Evolutionary conservation across 331 rosid genomes (phyloP), one percentile per base, ranked within the genome.

Genomic region (Quercus lobata): DNA sequence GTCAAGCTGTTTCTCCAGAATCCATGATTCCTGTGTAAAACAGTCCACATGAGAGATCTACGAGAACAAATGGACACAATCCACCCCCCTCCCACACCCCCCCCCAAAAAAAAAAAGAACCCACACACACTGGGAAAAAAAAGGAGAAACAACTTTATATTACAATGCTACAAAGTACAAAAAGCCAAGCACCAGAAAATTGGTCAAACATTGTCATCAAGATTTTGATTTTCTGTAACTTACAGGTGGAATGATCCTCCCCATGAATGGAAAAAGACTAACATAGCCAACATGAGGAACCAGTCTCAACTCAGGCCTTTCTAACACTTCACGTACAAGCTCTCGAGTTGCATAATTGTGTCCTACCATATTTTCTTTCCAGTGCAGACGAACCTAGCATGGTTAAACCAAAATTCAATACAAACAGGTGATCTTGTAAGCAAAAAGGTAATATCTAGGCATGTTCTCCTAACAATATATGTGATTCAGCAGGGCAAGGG

Each of bases 231-330:
- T 30, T 16, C 18, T 14, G 69, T n/a, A 61, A 83, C 99, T 89
- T 86, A 93, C 98, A n/a, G 96, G 83, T 80, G 97, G 98, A 85
- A 95, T 93, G 83, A 91, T 86, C 87, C 83, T 89, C 75, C 80
- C 87, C 90, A 93, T 93, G 89, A 95, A 86, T 7, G 99, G 98
- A 87, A 95, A 95, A 79, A 95, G 91, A 86, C 90, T 89, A 77
- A 90, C 97, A 73, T 92, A 90, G 69, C 99, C 98, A 72, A 95
- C 56, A 71, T 93, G 98, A 86, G 99, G 98, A 84, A 93, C 99
- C 74, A 89, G 84, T 84, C 93, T 85, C 87, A 89, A 81, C 62
- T 72, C 63, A 24, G 99, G 97, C 18, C 44, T 81, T 83, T 87
- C 93, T 32, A 68, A 71, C 53, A 93, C 96, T 77, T 84, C 93